Evolutionary conservation across 2,329 filamentous ascomycete genomes (phyloP).

Genomic region (Claviceps fusiformis): DNA sequence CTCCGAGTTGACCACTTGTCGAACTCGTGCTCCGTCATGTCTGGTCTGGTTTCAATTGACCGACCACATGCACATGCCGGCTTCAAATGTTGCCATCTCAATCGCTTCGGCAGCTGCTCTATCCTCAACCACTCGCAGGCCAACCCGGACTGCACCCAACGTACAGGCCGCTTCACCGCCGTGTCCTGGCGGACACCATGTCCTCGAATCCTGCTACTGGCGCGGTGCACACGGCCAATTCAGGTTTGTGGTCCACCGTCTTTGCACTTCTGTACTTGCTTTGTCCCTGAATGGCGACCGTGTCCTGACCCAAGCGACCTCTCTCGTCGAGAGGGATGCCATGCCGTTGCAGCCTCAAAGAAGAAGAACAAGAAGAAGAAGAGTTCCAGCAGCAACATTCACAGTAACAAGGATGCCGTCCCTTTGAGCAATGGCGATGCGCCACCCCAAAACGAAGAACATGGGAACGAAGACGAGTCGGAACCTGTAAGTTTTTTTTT

Average conservation of each 20-base stretch:
- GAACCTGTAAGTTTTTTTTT: conserved; percentile 13
- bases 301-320: conserved; percentile 15
- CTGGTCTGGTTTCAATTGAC: neutral
- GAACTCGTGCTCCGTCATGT: neutral
- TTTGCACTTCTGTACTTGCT: neutral
- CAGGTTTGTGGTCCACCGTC: conserved; percentile 20
- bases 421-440: conserved; percentile 20
- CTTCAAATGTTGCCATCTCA: neutral
- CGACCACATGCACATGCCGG: too few relatives aligned
- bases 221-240: conserved; percentile 21
- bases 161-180: conserved; percentile 2
- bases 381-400: conserved; percentile 31
- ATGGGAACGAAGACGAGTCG: conserved; percentile 30
- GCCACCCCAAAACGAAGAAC: conserved; percentile 23
- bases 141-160: conserved; percentile 6
- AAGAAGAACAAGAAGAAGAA: conserved; percentile 51
- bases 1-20: neutral
- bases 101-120: conserved; percentile 5
- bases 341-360: conserved; percentile 26
- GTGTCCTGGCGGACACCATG: conserved; percentile 18
- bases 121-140: conserved; percentile 6
- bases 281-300: conserved; percentile 11
- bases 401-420: conserved; percentile 26
- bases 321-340: conserved; percentile 1
- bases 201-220: conserved; percentile 24